phyloP scores from a whole-genome alignment of 2,329 filamentous ascomycete species.

The Fusarium tuaranense region DNA sequence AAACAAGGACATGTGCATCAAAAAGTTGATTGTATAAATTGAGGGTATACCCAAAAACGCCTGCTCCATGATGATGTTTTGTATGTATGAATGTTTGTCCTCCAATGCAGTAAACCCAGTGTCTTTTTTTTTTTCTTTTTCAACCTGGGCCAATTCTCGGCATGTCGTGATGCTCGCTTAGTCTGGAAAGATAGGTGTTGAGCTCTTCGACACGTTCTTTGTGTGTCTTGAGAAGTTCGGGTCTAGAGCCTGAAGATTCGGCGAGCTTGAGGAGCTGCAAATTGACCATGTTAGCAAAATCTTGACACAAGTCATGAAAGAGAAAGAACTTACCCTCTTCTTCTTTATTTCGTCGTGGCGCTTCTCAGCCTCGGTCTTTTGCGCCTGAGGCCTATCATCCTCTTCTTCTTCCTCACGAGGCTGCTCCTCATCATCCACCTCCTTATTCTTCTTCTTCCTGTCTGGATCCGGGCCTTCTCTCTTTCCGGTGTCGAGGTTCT shows the following conservation, averaged over 20 bases:
- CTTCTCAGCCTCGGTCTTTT: constrained; percentile 87
- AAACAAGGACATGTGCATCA: neutral
- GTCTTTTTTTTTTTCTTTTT: neutral
- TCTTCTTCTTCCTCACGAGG: constrained; percentile 49
- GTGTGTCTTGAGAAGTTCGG: constrained; percentile 93
- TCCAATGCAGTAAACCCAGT: neutral
- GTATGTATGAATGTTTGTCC: neutral
- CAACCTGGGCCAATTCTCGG: constrained; percentile 73
- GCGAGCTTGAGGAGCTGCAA: constrained; percentile 83
- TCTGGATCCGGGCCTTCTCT: constrained; percentile 26
- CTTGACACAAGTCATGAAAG: neutral
- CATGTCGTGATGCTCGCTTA: constrained; percentile 99
- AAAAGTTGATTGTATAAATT: constrained; percentile 1
- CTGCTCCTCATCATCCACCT: constrained; percentile 45
- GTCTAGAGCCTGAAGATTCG: constrained; percentile 65
- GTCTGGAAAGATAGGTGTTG: constrained; percentile 89
- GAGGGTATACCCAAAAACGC: constrained; percentile 44
- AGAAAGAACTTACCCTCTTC: constrained; percentile 75
- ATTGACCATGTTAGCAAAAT: constrained; percentile 12
- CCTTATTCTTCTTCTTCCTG: constrained; percentile 41
- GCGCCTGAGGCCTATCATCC: constrained; percentile 45
- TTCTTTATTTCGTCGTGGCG: constrained; percentile 83
- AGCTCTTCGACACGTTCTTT: constrained; percentile 96
- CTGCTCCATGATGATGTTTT: constrained; percentile 28
- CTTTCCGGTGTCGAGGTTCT: constrained; percentile 54